These are phyloP conservation scores for Ehretia macrophylla DNA, from an alignment of 257 asterid genomes.

Conservation along the genomic window DNA sequence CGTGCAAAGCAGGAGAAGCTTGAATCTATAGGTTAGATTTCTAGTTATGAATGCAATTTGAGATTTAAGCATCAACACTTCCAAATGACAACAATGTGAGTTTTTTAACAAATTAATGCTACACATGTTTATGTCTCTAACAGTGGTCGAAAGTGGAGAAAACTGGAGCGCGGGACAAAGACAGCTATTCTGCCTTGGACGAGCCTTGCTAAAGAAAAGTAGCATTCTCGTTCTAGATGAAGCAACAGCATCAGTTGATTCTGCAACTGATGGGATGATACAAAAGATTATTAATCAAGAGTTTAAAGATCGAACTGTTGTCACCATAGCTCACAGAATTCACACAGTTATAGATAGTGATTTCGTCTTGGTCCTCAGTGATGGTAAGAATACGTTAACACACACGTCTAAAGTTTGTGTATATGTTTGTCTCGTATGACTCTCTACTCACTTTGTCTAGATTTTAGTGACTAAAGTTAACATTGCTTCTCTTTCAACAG, in stretches of 20 bases:
- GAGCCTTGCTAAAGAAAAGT: conserved; percentile 90
- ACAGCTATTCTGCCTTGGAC: conserved; percentile 89
- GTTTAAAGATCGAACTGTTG: conserved; percentile 69
- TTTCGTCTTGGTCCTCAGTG: conserved; percentile 83
- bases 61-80: background rate
- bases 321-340: conserved; percentile 97
- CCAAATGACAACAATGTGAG: background rate
- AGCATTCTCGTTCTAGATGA: conserved; percentile 84
- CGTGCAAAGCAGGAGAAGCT: conserved; percentile 71
- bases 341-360: conserved; percentile 97
- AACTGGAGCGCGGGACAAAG: conserved; percentile 99
- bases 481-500: conserved; percentile 37
- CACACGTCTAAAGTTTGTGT: too few relatives aligned
- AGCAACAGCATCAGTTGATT: conserved; percentile 96
- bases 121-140: conserved; percentile 8
- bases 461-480: conserved; percentile 6
- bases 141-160: conserved; percentile 96
- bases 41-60: background rate
- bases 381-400: conserved; percentile 46
- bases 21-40: conserved; percentile 51
- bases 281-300: conserved; percentile 71
- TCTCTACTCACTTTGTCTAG: too few relatives aligned
- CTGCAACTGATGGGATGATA: conserved; percentile 83
- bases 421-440: background rate
- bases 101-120: conserved; percentile 5